Conservation (phyloP, 345 rosid genomes). For the Eutrema heterophyllum region DNA sequence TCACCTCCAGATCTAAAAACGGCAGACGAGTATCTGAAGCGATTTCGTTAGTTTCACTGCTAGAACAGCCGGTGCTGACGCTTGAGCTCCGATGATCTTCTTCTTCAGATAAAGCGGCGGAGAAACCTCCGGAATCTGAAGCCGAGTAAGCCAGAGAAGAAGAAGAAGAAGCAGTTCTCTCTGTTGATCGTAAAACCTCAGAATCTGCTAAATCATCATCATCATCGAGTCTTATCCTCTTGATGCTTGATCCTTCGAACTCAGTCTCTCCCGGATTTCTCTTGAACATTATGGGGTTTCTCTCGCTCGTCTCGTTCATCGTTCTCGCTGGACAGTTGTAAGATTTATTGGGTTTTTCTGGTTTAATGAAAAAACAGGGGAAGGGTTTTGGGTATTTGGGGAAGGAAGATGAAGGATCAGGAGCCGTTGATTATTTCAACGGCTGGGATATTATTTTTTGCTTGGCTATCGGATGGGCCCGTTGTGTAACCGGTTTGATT, state of each 20-base stretch:
- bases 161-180: constrained; percentile 7
- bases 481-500: background rate
- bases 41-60: constrained; percentile 34
- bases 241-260: constrained; percentile 35
- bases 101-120: background rate
- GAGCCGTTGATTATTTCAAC: constrained; percentile 36
- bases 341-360: constrained; percentile 16
- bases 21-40: constrained; percentile 29
- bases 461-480: constrained; percentile 16
- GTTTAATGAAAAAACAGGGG: constrained; percentile 16
- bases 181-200: background rate
- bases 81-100: constrained; percentile 15
- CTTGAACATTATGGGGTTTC: constrained; percentile 10
- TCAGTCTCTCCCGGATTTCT: constrained; percentile 18
- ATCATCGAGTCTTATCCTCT: constrained; percentile 27
- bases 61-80: constrained; percentile 33
- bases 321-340: background rate
- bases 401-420: background rate
- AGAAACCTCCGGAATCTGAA: constrained; percentile 25
- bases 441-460: constrained; percentile 31
- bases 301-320: constrained; percentile 25
- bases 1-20: constrained; percentile 54
- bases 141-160: constrained; percentile 21
- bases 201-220: constrained; percentile 12
- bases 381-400: constrained; percentile 26